These are phyloP conservation scores for Striga asiatica DNA, from an alignment of 257 asterid species.

Conservation along the genomic window DNA sequence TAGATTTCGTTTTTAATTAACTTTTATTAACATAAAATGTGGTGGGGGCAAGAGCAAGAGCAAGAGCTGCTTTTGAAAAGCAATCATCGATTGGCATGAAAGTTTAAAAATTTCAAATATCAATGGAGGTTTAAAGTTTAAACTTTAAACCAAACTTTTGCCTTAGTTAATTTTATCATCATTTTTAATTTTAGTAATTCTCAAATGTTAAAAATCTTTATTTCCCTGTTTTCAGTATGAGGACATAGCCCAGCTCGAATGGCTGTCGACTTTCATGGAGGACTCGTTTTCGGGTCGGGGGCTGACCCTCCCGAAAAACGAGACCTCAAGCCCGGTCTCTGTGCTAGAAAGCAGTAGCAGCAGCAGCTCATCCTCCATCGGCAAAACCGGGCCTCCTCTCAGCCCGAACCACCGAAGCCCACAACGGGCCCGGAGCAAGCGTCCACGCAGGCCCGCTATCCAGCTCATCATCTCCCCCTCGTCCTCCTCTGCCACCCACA, in stretches of 20 bases:
- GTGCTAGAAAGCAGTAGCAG: conserved; percentile 80
- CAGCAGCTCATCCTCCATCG: conserved; percentile 46
- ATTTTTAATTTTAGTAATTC: too few species aligned
- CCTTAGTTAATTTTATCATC: too few species aligned
- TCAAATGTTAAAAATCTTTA: too few species aligned
- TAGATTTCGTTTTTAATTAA: too few species aligned
- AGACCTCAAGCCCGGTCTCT: conserved; percentile 61
- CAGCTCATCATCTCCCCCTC: conserved; percentile 32
- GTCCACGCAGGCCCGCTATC: conserved; percentile 53
- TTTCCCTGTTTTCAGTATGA: too few species aligned
- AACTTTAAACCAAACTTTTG: too few species aligned
- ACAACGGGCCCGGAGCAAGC: conserved; percentile 87
- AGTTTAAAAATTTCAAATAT: too few species aligned
- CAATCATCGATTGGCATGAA: too few species aligned
- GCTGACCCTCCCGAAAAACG: conserved; percentile 45
- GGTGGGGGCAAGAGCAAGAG: too few species aligned
- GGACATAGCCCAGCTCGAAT: conserved; percentile 54
- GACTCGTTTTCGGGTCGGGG: conserved; percentile 72
- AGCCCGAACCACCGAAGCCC: conserved; percentile 42
- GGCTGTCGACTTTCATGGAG: conserved; percentile 79
- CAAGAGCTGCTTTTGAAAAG: too few species aligned
- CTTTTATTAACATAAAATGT: too few species aligned
- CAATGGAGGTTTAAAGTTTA: too few species aligned
- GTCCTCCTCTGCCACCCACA: conserved; percentile 24
- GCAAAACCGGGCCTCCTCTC: conserved; percentile 28